phyloP scores from a whole-genome alignment of 495 filamentous ascomycete genomes.

The Diplogelasinospora grovesii region DNA sequence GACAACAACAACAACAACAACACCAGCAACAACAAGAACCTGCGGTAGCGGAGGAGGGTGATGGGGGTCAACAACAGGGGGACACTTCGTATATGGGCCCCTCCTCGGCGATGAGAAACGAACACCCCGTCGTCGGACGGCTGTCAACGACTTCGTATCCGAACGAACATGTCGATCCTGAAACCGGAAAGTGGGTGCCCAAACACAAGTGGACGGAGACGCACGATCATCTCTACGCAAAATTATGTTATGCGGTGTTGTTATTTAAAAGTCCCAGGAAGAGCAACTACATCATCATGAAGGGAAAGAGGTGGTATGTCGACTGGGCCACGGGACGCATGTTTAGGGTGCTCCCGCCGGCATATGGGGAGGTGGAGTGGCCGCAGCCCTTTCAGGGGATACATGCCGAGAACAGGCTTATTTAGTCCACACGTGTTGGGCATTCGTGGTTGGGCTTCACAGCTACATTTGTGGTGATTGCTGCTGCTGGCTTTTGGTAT shows the following conservation, averaged over 20 bases:
- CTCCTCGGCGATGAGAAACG: conserved; percentile 6
- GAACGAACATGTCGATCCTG: conserved; percentile 29
- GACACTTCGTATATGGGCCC: neutral
- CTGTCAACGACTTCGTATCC: conserved; percentile 27
- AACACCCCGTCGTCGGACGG: conserved; percentile 21
- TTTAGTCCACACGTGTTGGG: too few species aligned
- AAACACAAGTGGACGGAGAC: conserved; percentile 37
- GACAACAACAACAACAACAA: too few species aligned
- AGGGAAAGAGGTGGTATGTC: conserved; percentile 41
- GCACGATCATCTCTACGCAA: conserved; percentile 48
- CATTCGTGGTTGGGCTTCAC: neutral
- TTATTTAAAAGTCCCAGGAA: conserved; percentile 38
- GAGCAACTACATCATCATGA: conserved; percentile 37
- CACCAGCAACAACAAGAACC: too few species aligned
- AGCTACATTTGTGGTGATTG: neutral
- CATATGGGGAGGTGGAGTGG: conserved; percentile 32
- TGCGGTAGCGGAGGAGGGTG: conserved; percentile 5
- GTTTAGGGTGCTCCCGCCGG: conserved; percentile 34
- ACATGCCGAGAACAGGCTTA: conserved; percentile 25
- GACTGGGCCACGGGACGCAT: conserved; percentile 42
- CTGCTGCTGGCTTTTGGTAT: neutral
- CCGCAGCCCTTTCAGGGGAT: conserved; percentile 32
- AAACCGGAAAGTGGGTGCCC: conserved; percentile 46
- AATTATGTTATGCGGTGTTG: conserved; percentile 47
- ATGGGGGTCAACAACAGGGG: conserved; percentile 6